Conservation (phyloP, 2,329 filamentous ascomycete species). For the Rhinocladiella similis region DNA sequence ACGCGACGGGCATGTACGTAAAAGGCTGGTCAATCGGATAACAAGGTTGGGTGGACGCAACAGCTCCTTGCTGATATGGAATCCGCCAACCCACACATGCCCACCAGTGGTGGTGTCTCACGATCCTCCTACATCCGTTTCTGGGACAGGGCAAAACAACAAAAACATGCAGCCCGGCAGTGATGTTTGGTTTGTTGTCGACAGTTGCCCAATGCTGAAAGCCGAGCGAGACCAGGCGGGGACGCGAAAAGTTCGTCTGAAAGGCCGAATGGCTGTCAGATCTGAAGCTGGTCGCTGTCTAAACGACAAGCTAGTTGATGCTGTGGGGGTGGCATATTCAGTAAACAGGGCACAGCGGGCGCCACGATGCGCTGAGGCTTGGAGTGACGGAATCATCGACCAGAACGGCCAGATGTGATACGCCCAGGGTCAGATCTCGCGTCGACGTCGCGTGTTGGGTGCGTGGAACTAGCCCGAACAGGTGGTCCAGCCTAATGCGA, state of each 20-base stretch:
- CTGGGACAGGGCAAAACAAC: background rate
- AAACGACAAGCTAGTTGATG: constrained; percentile 6
- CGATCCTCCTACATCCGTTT: background rate
- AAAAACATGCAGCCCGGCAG: background rate
- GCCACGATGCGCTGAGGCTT: constrained; percentile 17
- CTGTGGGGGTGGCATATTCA: constrained; percentile 8
- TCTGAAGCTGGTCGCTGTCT: background rate
- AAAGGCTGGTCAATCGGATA: constrained; percentile 24
- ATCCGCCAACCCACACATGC: constrained; percentile 4
- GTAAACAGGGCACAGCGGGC: constrained; percentile 5
- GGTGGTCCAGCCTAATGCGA: background rate
- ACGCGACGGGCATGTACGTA: constrained; percentile 21
- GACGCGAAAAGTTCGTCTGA: constrained; percentile 15
- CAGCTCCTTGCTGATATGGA: background rate
- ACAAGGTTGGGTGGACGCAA: background rate
- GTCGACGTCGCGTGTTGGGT: constrained; percentile 17
- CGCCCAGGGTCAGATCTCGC: constrained; percentile 27
- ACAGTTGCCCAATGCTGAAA: constrained; percentile 1
- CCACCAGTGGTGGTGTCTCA: background rate
- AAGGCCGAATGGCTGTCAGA: constrained; percentile 12
- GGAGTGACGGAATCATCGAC: constrained; percentile 22
- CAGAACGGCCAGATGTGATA: constrained; percentile 9
- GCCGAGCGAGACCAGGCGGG: constrained; percentile 12
- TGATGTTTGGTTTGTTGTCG: constrained; percentile 15
- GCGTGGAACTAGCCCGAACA: constrained; percentile 14